phyloP scores from a whole-genome alignment of 768 basidiomycete genomes.

The Kwoniella europaea region DNA sequence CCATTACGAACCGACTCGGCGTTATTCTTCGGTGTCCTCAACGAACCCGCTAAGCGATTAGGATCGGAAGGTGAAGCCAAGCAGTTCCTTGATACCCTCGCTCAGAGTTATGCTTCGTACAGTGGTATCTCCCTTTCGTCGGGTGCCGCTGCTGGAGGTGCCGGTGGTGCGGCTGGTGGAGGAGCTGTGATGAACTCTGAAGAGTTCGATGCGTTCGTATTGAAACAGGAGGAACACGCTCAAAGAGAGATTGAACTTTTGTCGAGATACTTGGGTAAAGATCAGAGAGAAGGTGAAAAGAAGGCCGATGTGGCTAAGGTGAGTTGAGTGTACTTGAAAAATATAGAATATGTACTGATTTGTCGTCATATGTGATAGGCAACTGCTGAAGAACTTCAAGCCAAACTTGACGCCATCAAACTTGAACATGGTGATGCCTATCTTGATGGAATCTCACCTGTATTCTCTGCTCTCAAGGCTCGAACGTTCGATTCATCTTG shows the following conservation, averaged over 20 bases:
- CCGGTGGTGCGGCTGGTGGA: slow-evolving; percentile 65
- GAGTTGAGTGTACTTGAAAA: slow-evolving; percentile 59
- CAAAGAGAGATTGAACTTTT: slow-evolving; percentile 92
- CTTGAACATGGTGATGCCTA: slow-evolving; percentile 93
- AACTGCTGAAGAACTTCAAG: slow-evolving; percentile 67
- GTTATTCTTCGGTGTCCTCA: slow-evolving; percentile 84
- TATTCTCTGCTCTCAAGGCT: slow-evolving; percentile 93
- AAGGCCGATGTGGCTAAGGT: slow-evolving; percentile 86
- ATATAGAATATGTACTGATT: slow-evolving; percentile 17
- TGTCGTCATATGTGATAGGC: slow-evolving; percentile 23
- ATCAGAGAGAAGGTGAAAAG: slow-evolving; percentile 89
- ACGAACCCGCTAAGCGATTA: slow-evolving; percentile 92
- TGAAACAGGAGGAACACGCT: slow-evolving; percentile 89
- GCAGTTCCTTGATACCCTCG: slow-evolving; percentile 86
- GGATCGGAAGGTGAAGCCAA: slow-evolving; percentile 90
- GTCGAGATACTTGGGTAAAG: slow-evolving; percentile 93
- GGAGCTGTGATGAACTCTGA: slow-evolving; percentile 95
- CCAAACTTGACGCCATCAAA: slow-evolving; percentile 82
- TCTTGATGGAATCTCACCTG: slow-evolving; percentile 90
- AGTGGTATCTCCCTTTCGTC: slow-evolving; percentile 82
- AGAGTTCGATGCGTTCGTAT: slow-evolving; percentile 95
- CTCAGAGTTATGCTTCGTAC: slow-evolving; percentile 81
- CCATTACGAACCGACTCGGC: slow-evolving; percentile 85
- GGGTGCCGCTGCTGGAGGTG: slow-evolving; percentile 68
- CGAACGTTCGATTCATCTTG: slow-evolving; percentile 98